A percentile compares a stretch with the other conserved stretches of the same genome.
Conservation (phyloP, 805 yeast genomes). For the Candida ortonii region DNA sequence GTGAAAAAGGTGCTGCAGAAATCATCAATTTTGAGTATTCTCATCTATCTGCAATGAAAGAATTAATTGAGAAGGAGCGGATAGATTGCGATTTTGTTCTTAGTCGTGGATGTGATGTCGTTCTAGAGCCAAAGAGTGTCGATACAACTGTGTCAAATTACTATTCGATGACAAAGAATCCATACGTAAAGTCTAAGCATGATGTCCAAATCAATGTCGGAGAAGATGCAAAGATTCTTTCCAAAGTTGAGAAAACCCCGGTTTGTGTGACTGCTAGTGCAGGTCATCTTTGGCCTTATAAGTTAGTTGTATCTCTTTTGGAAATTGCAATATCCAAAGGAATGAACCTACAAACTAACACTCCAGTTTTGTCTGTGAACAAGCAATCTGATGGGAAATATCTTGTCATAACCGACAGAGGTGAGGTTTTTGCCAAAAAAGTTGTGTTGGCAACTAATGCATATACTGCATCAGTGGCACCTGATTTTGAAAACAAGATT, state of each 20-base stretch:
- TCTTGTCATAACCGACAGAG: constrained; percentile 30
- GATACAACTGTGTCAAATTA: constrained; percentile 14
- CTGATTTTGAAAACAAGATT: constrained; percentile 30
- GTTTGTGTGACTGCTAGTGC: constrained; percentile 40
- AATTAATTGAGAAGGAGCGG: constrained; percentile 30
- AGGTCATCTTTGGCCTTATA: constrained; percentile 45
- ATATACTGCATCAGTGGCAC: constrained; percentile 27
- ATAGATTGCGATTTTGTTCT: constrained; percentile 35
- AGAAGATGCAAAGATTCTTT: constrained; percentile 29
- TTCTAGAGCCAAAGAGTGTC: constrained; percentile 14
- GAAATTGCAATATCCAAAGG: constrained; percentile 32
- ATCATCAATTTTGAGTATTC: constrained; percentile 37
- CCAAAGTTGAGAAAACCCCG: constrained; percentile 30
- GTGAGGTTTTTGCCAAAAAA: constrained; percentile 28
- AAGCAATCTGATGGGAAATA: constrained; percentile 28
- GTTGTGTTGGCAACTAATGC: constrained; percentile 40
- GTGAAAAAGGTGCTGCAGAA: constrained; percentile 34
- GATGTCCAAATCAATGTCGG: constrained; percentile 34
- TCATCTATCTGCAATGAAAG: constrained; percentile 33
- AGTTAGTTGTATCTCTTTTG: constrained; percentile 35
- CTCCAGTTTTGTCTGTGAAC: constrained; percentile 33
- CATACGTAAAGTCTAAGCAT: constrained; percentile 28
- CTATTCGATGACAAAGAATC: constrained; percentile 24
- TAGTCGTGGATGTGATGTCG: constrained; percentile 32
- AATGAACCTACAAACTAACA: constrained; percentile 40